phyloP scores from a whole-genome alignment of 345 rosid genomes.

The Citrus cavaleriei region DNA sequence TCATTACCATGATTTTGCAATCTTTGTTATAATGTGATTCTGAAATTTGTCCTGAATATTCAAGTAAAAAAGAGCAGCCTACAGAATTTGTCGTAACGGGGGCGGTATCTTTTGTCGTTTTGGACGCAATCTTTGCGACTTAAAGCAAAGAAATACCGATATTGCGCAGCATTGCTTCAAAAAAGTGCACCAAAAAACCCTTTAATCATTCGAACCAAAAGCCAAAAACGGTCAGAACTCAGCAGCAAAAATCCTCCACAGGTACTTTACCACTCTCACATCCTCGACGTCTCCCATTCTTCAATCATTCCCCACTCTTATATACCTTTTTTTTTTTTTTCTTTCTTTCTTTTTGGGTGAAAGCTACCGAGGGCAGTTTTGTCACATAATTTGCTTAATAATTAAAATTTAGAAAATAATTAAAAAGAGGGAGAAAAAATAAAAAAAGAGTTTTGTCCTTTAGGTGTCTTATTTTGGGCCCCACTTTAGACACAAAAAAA shows the following conservation, averaged over 20 bases:
- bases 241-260: not conserved
- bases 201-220: slow-evolving; percentile 21
- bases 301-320: slow-evolving; percentile 20
- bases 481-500: not conserved
- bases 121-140: not conserved
- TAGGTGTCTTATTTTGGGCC: slow-evolving; percentile 29
- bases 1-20: not conserved
- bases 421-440: not conserved
- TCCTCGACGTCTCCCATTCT: not conserved
- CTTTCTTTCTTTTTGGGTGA: slow-evolving; percentile 1
- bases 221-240: slow-evolving; percentile 8
- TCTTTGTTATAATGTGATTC: not conserved
- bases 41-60: not conserved
- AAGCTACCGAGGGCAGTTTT: slow-evolving; percentile 28
- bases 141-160: not conserved
- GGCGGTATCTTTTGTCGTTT: slow-evolving; percentile 6
- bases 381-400: slow-evolving; percentile 30
- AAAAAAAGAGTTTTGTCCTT: slow-evolving; percentile 34
- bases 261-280: slow-evolving; percentile 12
- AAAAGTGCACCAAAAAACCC: slow-evolving; percentile 14
- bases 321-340: not conserved
- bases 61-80: not conserved
- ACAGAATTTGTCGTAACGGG: not conserved
- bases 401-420: not conserved
- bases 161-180: not conserved